Evolutionary conservation across 371 early-diverging fungal genomes (phyloP), one percentile per base, ranked within the genome.

Genomic region (Lichtheimia ramosa): DNA sequence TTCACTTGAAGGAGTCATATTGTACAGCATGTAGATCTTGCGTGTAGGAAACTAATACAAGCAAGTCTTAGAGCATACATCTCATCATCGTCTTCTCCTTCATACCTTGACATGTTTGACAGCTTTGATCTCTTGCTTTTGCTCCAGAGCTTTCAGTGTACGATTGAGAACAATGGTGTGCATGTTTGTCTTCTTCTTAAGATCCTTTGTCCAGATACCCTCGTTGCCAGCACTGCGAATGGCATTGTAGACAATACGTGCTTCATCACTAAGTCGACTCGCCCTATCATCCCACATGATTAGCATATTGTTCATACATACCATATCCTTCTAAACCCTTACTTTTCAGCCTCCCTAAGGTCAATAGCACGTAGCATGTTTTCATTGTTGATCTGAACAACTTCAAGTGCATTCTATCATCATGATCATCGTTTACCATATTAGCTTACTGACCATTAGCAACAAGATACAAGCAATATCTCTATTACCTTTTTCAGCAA

Each of bases 11-110:
- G 99, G 98, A 1, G 86, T 84, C 46, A 93, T 52, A 56, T 96
- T 92, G 57, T 78, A 90, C 20, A 98, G 81, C 94, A 99, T 96
- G 75, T 98, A 99, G 21, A 95, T 82, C 62, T 97, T 97, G 59
- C 92, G 87, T 14, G 93, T 92, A 1, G 96, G 92, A 66, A 82
- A 83, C 89, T 89, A n/a, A 63, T 13, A 43, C 39, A 56, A 24
- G 59, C 34, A 34, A 34, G 10, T 28, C 28, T 34, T 34, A 34
- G 41, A 20, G 18, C 14, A 24, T 13, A 48, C 14, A 48, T 34
- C 63, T 43, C 10, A 10, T 8, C 34, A 34, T 34, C 1, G 8
- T 34, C 10, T 8, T 8, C 34, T 34, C 8, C n/a, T n/a, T 8
- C 34, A 8, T 63, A 87, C 88, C 79, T 99, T 99, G 67, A 98